Evolutionary conservation across 1,139 yeast genomes (phyloP).

Genomic region (Petasospora rhodanensis): DNA sequence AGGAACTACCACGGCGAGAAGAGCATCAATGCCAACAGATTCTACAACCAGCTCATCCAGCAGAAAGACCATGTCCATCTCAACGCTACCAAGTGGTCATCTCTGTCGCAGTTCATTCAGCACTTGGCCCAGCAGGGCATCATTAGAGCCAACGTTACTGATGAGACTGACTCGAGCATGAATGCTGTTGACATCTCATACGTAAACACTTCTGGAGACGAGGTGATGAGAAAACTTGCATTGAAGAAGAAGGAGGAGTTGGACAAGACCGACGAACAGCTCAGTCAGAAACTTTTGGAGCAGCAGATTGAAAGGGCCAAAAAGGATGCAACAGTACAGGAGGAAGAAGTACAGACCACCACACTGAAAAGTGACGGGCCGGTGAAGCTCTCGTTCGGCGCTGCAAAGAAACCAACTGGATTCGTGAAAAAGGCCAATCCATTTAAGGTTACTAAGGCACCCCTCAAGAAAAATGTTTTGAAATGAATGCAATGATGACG

Average conservation of each 20-base stretch:
- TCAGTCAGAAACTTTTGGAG: conserved; percentile 39
- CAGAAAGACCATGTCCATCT: conserved; percentile 83
- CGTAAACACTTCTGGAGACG: conserved; percentile 48
- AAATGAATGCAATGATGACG: conserved; percentile 5
- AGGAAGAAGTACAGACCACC: conserved; percentile 14
- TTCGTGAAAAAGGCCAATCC: conserved; percentile 15
- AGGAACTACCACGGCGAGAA: conserved; percentile 78
- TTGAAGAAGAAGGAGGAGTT: conserved; percentile 33
- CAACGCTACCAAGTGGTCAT: conserved; percentile 81
- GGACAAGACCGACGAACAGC: conserved; percentile 42
- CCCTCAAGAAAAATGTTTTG: conserved; percentile 15
- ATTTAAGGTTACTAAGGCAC: conserved; percentile 21
- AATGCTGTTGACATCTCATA: conserved; percentile 46
- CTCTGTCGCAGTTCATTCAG: conserved; percentile 67
- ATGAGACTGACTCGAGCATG: conserved; percentile 31
- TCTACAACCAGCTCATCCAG: conserved; percentile 82
- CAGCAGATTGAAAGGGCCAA: conserved; percentile 50
- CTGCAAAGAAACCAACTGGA: conserved; percentile 10
- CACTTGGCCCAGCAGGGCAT: conserved; percentile 56
- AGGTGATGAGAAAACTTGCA: conserved; percentile 34
- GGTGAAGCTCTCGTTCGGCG: conserved; percentile 19
- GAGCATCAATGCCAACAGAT: conserved; percentile 71
- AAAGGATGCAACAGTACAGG: conserved; percentile 14
- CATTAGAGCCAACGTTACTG: conserved; percentile 48
- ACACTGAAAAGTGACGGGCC: conserved; percentile 12